These are phyloP conservation scores for Aeminium ludgeri DNA, from an alignment of 495 filamentous ascomycete genomes.

Conservation along the genomic window DNA sequence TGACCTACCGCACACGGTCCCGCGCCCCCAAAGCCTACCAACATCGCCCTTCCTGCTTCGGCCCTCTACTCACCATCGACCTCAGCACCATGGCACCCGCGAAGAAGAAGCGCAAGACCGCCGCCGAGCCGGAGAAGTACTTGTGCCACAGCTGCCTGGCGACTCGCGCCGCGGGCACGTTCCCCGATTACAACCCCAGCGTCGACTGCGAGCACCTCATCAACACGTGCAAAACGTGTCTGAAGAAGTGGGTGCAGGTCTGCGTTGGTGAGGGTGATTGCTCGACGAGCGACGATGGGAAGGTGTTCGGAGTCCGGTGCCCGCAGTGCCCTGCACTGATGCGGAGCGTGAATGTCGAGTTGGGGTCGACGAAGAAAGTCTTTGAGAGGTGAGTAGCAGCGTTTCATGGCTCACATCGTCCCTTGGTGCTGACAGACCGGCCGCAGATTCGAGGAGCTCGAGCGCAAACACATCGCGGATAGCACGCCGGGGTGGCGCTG, in stretches of 20 bases:
- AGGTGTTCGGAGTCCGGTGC: constrained; percentile 10
- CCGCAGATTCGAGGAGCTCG: constrained; percentile 9
- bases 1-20: too few relatives aligned
- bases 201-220: constrained; percentile 11
- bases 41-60: too few relatives aligned
- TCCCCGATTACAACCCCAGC: constrained; percentile 10
- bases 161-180: background rate
- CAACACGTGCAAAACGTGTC: constrained; percentile 9
- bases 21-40: too few relatives aligned
- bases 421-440: background rate
- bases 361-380: constrained; percentile 4
- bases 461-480: constrained; percentile 7
- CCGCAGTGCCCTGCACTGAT: constrained; percentile 7
- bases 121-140: background rate
- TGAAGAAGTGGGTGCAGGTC: constrained; percentile 7
- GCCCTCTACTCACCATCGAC: too few relatives aligned
- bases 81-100: constrained; percentile 2
- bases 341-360: constrained; percentile 5
- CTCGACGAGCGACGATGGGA: background rate
- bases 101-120: constrained; percentile 8
- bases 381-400: constrained; percentile 3
- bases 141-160: constrained; percentile 3
- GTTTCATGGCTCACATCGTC: background rate
- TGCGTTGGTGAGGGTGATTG: background rate
- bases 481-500: constrained; percentile 9